Percentiles rank a stretch among this genome's conserved stretches.
These are phyloP conservation scores for Termitomyces sp. DNA, from an alignment of 768 basidiomycete genomes.

Conservation along the genomic window DNA sequence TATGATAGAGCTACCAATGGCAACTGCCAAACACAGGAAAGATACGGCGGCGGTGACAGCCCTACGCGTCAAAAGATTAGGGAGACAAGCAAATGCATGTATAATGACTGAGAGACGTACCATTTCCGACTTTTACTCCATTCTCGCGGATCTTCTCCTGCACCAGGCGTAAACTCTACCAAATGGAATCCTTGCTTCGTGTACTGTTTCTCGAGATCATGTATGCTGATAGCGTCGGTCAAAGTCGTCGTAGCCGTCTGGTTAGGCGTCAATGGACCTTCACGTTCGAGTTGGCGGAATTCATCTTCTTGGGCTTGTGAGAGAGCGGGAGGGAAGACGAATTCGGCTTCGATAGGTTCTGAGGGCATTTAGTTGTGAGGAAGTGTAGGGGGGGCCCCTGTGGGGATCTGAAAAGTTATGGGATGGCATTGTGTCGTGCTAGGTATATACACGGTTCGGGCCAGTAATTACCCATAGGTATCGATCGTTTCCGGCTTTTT, in stretches of 20 bases:
- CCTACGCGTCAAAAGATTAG: not conserved
- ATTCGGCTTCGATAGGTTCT: conserved; percentile 15
- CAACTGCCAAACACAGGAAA: conserved; percentile 36
- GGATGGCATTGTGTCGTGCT: not conserved
- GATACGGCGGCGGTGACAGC: conserved; percentile 14
- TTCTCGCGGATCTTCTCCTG: conserved; percentile 16
- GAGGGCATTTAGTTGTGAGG: conserved; percentile 6
- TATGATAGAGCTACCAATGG: conserved; percentile 38
- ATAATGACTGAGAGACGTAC: conserved; percentile 1
- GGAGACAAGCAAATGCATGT: not conserved
- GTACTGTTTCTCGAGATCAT: conserved; percentile 12
- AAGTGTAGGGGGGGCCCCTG: not conserved
- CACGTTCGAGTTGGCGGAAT: conserved; percentile 10
- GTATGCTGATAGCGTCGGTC: conserved; percentile 7
- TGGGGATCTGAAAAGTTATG: not conserved
- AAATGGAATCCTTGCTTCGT: conserved; percentile 6
- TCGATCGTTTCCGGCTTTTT: conserved; percentile 6
- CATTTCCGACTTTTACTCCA: conserved; percentile 7
- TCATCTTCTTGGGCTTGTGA: conserved; percentile 13
- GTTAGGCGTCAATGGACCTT: conserved; percentile 8
- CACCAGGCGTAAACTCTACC: conserved; percentile 11
- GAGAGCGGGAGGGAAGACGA: conserved; percentile 11
- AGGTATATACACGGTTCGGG: not conserved
- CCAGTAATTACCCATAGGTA: not conserved
- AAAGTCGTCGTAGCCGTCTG: not conserved